Conservation (phyloP, 192 early-diverging fungal genomes). For the Coemansia brasiliensis region DNA sequence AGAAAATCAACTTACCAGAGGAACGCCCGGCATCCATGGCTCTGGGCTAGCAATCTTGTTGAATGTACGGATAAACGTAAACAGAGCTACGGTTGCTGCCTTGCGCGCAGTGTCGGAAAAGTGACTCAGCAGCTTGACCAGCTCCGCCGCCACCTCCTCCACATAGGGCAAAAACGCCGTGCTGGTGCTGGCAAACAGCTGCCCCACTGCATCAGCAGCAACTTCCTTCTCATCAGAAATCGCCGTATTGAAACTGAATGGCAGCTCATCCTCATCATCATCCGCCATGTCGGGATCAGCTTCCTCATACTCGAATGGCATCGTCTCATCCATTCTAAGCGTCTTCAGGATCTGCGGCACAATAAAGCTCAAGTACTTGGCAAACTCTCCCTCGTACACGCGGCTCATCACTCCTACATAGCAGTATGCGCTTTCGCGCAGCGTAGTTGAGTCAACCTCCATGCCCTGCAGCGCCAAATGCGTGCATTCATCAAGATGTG, state of each 20-base stretch:
- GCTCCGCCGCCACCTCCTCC: slow-evolving; percentile 65
- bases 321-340: slow-evolving; percentile 72
- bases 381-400: slow-evolving; percentile 82
- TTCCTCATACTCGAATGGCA: slow-evolving; percentile 25
- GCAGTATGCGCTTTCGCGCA: slow-evolving; percentile 84
- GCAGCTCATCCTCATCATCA: slow-evolving; percentile 59
- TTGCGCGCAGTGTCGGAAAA: slow-evolving; percentile 83
- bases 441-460: slow-evolving; percentile 66
- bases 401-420: slow-evolving; percentile 83
- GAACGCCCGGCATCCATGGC: slow-evolving; percentile 78
- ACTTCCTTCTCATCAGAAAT: slow-evolving; percentile 93
- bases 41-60: slow-evolving; percentile 66
- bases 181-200: slow-evolving; percentile 78
- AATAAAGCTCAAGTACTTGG: slow-evolving; percentile 69
- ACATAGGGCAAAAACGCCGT: slow-evolving; percentile 83
- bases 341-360: slow-evolving; percentile 81
- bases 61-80: slow-evolving; percentile 76
- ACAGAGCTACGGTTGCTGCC: slow-evolving; percentile 67
- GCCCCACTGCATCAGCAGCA: slow-evolving; percentile 83
- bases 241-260: slow-evolving; percentile 70
- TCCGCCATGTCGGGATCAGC: slow-evolving; percentile 48
- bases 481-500: slow-evolving; percentile 75
- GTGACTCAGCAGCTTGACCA: slow-evolving; percentile 70
- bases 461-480: slow-evolving; percentile 75
- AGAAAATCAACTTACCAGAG: slow-evolving; percentile 42